These are phyloP conservation scores for Lactarius indigo DNA, from an alignment of 768 basidiomycete genomes.

Conservation along the genomic window DNA sequence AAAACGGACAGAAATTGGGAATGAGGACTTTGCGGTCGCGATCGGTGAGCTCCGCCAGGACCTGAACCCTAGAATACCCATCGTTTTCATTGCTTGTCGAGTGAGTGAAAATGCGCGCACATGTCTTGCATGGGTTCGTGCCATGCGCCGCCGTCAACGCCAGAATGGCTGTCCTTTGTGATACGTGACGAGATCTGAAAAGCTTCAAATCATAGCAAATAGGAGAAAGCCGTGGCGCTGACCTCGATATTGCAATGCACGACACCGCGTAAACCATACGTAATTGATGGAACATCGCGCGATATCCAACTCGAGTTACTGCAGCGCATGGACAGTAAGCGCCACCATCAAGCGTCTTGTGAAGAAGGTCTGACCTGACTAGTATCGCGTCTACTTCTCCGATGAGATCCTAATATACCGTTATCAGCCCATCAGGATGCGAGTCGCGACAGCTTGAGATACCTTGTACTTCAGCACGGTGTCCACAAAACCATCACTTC, in stretches of 20 bases:
- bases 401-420: constrained; percentile 61
- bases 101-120: constrained; percentile 38
- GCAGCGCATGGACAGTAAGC: not conserved
- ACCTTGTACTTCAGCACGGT: constrained; percentile 76
- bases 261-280: constrained; percentile 92
- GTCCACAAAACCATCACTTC: constrained; percentile 82
- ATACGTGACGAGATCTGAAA: constrained; percentile 61
- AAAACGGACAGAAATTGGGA: constrained; percentile 68
- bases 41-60: constrained; percentile 70
- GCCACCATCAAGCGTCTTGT: not conserved
- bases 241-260: constrained; percentile 83
- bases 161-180: constrained; percentile 82
- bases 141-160: constrained; percentile 87
- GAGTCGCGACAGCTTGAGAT: not conserved
- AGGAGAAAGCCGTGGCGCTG: not conserved
- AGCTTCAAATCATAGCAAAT: not conserved
- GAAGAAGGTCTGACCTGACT: constrained; percentile 53
- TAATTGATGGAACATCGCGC: constrained; percentile 88
- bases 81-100: not conserved
- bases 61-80: constrained; percentile 53
- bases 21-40: constrained; percentile 58
- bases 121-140: constrained; percentile 93
- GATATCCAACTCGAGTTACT: constrained; percentile 98
- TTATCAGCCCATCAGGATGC: not conserved
- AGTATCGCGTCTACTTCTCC: constrained; percentile 87